phyloP scores from a whole-genome alignment of 202 grass and related monocot genomes.

The Dendrocalamus latiflorus region DNA sequence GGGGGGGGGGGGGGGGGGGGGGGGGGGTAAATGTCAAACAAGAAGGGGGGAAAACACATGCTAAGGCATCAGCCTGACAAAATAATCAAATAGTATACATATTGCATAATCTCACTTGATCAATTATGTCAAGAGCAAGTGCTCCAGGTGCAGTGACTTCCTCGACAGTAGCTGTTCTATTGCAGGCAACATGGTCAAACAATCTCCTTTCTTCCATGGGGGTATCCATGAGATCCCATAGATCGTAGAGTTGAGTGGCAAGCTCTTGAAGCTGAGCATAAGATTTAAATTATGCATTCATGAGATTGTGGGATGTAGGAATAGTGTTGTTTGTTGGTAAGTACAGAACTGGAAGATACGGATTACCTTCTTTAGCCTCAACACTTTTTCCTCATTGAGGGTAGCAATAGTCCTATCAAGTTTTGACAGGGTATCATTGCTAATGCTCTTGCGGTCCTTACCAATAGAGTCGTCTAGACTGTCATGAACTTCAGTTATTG shows the following conservation, averaged over 20 bases:
- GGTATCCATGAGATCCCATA: constrained; percentile 85
- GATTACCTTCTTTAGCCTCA: constrained; percentile 52
- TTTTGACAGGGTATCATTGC: constrained; percentile 60
- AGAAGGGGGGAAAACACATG: too few relatives aligned
- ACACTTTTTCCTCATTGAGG: constrained; percentile 61
- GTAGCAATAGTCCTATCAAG: constrained; percentile 46
- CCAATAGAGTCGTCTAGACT: constrained; percentile 59
- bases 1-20: too few relatives aligned
- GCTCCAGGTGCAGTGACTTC: constrained; percentile 56
- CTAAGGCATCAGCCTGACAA: too few relatives aligned
- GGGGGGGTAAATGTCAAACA: too few relatives aligned
- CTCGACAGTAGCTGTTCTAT: constrained; percentile 50
- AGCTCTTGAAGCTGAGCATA: constrained; percentile 66
- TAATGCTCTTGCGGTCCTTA: constrained; percentile 51
- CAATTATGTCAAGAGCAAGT: constrained; percentile 65
- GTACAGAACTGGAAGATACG: too few relatives aligned
- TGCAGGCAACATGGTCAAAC: constrained; percentile 67
- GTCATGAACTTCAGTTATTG: constrained; percentile 54
- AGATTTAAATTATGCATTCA: background rate
- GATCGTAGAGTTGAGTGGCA: constrained; percentile 56
- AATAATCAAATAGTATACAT: background rate
- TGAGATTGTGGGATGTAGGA: background rate
- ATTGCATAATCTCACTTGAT: constrained; percentile 49
- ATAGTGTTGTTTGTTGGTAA: too few relatives aligned
- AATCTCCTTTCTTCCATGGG: constrained; percentile 50